Conservation (phyloP, 1,284 basidiomycete species). For the Chalciporus piperatoides region DNA sequence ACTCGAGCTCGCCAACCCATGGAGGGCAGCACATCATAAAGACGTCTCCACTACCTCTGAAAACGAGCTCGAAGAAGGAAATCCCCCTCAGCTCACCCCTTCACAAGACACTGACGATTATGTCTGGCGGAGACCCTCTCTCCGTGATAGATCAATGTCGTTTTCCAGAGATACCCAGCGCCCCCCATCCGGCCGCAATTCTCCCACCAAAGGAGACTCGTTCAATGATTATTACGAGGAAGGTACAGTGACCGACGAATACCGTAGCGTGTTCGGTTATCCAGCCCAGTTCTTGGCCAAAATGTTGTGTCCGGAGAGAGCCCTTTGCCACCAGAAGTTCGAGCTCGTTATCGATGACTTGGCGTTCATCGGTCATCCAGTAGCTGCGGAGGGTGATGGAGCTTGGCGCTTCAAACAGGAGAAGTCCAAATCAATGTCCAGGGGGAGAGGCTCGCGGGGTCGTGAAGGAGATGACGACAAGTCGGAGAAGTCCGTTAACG, state of each 20-base stretch:
- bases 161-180: conserved; percentile 40
- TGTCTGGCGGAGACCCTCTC: conserved; percentile 51
- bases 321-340: conserved; percentile 92
- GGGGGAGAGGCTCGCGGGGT: conserved; percentile 54
- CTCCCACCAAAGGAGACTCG: conserved; percentile 40
- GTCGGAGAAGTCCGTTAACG: conserved; percentile 35
- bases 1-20: conserved; percentile 63
- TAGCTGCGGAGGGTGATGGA: conserved; percentile 74
- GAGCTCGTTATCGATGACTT: conserved; percentile 90
- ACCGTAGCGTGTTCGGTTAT: conserved; percentile 76
- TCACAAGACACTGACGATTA: conserved; percentile 43
- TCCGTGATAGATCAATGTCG: conserved; percentile 41
- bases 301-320: conserved; percentile 73
- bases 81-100: conserved; percentile 16
- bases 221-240: conserved; percentile 38
- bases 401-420: conserved; percentile 69
- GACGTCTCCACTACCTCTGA: conserved; percentile 5
- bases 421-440: conserved; percentile 44
- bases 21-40: conserved; percentile 55
- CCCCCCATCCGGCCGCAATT: conserved; percentile 41
- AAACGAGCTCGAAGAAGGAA: conserved; percentile 25
- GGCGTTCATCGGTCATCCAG: conserved; percentile 94
- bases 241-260: conserved; percentile 42
- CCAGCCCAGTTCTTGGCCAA: conserved; percentile 78
- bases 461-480: conserved; percentile 33